These are phyloP conservation scores for Candida tropicalis DNA, from an alignment of 1,139 yeast species.

Conservation along the genomic window DNA sequence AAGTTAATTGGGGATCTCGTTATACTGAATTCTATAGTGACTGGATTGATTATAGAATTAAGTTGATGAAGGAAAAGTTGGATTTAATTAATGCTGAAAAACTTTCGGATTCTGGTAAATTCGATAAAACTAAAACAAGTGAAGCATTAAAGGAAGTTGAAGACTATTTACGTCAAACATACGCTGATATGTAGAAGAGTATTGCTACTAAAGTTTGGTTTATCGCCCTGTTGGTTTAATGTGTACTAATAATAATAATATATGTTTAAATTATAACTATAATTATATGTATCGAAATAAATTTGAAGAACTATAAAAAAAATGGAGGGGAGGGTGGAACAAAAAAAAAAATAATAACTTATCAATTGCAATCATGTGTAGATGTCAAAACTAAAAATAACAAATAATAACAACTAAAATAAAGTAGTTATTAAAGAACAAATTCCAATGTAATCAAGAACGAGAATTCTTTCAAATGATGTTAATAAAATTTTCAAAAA, in stretches of 20 bases:
- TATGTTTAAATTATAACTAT: slow-evolving; percentile 2
- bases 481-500: background rate
- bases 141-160: slow-evolving; percentile 40
- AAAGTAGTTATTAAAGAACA: background rate
- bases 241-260: background rate
- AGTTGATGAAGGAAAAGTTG: slow-evolving; percentile 40
- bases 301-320: slow-evolving; percentile 3
- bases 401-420: background rate
- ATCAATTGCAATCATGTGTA: slow-evolving; percentile 1
- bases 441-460: background rate
- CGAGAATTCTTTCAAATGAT: too few species aligned
- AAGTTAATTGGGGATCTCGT: slow-evolving; percentile 36
- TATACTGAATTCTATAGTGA: slow-evolving; percentile 38
- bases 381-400: background rate
- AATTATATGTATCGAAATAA: slow-evolving; percentile 4
- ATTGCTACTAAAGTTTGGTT: background rate
- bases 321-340: background rate
- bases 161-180: slow-evolving; percentile 40
- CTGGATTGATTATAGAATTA: slow-evolving; percentile 44
- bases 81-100: slow-evolving; percentile 27
- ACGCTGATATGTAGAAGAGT: slow-evolving; percentile 42
- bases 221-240: background rate
- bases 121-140: slow-evolving; percentile 43
- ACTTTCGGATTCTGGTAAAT: slow-evolving; percentile 24
- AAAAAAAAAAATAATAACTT: background rate